Base-by-base conservation (phyloP, 306 rosid species). In the Vachellia pachyceras region DNA sequence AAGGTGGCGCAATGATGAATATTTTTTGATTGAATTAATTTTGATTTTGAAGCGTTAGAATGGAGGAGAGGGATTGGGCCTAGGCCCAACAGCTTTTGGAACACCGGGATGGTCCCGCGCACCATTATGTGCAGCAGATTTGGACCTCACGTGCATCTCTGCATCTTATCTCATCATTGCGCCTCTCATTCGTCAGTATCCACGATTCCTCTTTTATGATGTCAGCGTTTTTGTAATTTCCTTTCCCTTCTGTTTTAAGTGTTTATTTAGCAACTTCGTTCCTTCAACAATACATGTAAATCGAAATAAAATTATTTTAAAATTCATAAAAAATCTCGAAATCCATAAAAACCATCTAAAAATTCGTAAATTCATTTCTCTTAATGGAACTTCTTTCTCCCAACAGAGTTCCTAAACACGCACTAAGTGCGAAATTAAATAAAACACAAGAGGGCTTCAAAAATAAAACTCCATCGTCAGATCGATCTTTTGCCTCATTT, bases 61-160 rank as follows among this genome's bases (percentile, higher is more conserved):
- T 3, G 64, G 7, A 50, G 1, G 54, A 20, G 54, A 44, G 36
- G 46, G 42, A 36, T 79, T 80, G 76, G 79, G 80, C 75, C 33
- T 18, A 73, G 84, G 82, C 83, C 87, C 76, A 61, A 84, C 18
- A 13, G 29, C 63, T 55, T 61, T 75, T 29, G 6, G 35, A 72
- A 58, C 20, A 0, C 44, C 4, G 8, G 2, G 0, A 25, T 52
- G 78, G 61, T 75, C 77, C 58, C 44, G 44, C n/a, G 4, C 18
- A 46, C 63, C 20, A 39, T 45, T 35, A 35, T 78, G 36, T 12
- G 33, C 50, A 50, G 57, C 5, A 1, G 22, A 39, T 78, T 75
- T 79, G 80, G 86, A 49, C 49, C 65, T 65, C 76, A 79, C 84
- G 80, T 84, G 78, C 70, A 67, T 50, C 46, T 72, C 25, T 12